These are phyloP conservation scores for Tillandsia leiboldiana DNA, from an alignment of 176 grass and related monocot species.

Conservation along the genomic window DNA sequence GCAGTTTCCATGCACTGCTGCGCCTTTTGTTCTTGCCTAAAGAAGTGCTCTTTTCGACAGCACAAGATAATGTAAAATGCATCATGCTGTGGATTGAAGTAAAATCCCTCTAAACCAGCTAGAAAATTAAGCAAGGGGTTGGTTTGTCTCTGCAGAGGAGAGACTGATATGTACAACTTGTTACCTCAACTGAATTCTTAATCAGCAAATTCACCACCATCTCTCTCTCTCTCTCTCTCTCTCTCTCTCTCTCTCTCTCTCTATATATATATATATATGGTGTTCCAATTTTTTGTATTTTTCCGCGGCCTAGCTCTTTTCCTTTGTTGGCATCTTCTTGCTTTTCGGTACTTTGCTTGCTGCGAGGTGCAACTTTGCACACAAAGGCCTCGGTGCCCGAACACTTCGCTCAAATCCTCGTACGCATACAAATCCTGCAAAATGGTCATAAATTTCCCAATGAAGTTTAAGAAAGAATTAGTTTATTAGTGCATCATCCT, in stretches of 20 bases:
- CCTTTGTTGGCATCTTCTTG: slow-evolving; percentile 19
- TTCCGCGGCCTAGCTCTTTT: not conserved
- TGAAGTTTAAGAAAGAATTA: slow-evolving; percentile 5
- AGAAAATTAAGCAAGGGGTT: not conserved
- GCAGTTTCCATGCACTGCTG: no score
- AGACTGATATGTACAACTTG: not conserved
- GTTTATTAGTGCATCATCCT: not conserved
- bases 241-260: no score
- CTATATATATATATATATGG: not conserved
- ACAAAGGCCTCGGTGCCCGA: slow-evolving; percentile 71
- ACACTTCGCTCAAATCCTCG: slow-evolving; percentile 65
- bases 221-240: no score
- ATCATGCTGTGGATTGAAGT: not conserved
- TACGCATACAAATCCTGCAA: slow-evolving; percentile 83
- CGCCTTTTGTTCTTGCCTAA: no score
- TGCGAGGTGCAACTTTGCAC: slow-evolving; percentile 56
- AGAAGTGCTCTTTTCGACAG: no score
- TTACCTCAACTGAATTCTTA: not conserved
- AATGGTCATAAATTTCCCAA: slow-evolving; percentile 9
- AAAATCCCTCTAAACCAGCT: not conserved
- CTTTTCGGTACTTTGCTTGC: slow-evolving; percentile 40
- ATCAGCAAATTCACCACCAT: not conserved
- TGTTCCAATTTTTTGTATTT: not conserved
- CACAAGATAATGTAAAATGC: no score
- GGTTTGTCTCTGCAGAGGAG: not conserved